Conservation (phyloP, 768 basidiomycete genomes). For the Tremella fuciformis region DNA sequence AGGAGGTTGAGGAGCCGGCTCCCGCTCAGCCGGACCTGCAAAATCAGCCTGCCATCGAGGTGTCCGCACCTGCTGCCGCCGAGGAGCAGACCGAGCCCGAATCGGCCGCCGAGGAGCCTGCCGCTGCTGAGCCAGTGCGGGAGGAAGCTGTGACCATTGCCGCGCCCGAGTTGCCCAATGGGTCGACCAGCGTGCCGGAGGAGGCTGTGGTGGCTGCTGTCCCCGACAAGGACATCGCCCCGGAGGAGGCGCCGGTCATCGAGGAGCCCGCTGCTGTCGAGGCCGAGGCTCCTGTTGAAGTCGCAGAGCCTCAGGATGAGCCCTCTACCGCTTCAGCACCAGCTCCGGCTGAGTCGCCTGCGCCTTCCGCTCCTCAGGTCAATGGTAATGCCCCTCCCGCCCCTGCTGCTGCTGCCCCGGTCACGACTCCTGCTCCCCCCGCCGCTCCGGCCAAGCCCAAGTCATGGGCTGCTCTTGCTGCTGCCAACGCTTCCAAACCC, state of each 20-base stretch:
- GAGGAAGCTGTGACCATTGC: slow-evolving; percentile 14
- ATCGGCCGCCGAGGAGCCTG: slow-evolving; percentile 15
- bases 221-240: slow-evolving; percentile 40
- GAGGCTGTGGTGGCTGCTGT: slow-evolving; percentile 39
- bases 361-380: slow-evolving; percentile 7
- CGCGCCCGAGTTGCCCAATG: slow-evolving; percentile 45
- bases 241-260: slow-evolving; percentile 40
- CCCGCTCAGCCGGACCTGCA: slow-evolving; percentile 14
- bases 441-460: slow-evolving; percentile 30
- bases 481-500: slow-evolving; percentile 48
- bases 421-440: slow-evolving; percentile 23
- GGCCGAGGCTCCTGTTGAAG: slow-evolving; percentile 31
- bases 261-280: slow-evolving; percentile 37
- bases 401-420: slow-evolving; percentile 36
- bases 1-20: slow-evolving; percentile 64
- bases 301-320: slow-evolving; percentile 12
- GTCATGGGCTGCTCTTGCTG: slow-evolving; percentile 25
- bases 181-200: slow-evolving; percentile 27
- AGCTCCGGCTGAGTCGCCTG: slow-evolving; percentile 4
- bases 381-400: slow-evolving; percentile 18
- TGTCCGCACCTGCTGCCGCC: slow-evolving; percentile 13
- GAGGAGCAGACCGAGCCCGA: slow-evolving; percentile 23
- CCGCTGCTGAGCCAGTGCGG: slow-evolving; percentile 8
- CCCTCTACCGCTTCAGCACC: slow-evolving; percentile 21
- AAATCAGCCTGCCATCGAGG: slow-evolving; percentile 17